A percentile compares a stretch with the other conserved stretches of the same genome.
Conservation (phyloP, 768 basidiomycete genomes). For the Epithele typhae region DNA sequence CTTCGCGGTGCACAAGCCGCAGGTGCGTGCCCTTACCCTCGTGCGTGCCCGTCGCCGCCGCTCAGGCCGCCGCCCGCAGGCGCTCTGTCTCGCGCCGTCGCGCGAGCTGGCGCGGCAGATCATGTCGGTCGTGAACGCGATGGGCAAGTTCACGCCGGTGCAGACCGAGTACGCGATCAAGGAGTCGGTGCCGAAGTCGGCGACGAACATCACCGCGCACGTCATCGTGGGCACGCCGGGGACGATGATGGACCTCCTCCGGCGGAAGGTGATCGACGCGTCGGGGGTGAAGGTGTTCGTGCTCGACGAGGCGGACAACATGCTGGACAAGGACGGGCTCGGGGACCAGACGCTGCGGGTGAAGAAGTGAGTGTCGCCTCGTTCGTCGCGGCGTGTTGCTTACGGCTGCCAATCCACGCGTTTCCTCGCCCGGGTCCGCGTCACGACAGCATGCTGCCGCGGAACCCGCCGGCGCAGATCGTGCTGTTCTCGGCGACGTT, state of each 20-base stretch:
- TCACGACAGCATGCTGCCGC: conserved; percentile 50
- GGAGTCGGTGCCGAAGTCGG: conserved; percentile 67
- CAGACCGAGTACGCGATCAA: conserved; percentile 96
- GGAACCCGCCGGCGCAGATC: conserved; percentile 60
- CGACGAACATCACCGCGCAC: conserved; percentile 74
- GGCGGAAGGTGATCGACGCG: conserved; percentile 73
- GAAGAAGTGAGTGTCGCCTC: conserved; percentile 91
- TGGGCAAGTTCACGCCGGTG: conserved; percentile 93
- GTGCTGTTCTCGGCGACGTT: conserved; percentile 99
- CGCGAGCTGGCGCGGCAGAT: conserved; percentile 97
- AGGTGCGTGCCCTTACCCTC: conserved; percentile 43
- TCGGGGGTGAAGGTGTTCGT: conserved; percentile 87
- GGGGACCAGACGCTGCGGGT: conserved; percentile 92
- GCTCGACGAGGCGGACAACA: conserved; percentile 97
- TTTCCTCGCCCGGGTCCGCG: too few relatives aligned
- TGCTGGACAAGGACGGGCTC: conserved; percentile 91
- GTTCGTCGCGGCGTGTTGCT: too few relatives aligned
- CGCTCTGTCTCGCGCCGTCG: conserved; percentile 95
- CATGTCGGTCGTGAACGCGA: conserved; percentile 87
- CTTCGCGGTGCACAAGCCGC: conserved; percentile 75
- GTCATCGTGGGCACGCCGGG: conserved; percentile 96
- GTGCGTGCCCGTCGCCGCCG: not conserved
- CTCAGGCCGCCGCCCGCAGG: conserved; percentile 40
- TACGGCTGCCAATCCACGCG: not conserved
- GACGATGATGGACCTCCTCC: conserved; percentile 86